These are phyloP conservation scores for Dictyostelium brefeldianum DNA, from an alignment of 78 protist genomes.

Conservation along the genomic window DNA sequence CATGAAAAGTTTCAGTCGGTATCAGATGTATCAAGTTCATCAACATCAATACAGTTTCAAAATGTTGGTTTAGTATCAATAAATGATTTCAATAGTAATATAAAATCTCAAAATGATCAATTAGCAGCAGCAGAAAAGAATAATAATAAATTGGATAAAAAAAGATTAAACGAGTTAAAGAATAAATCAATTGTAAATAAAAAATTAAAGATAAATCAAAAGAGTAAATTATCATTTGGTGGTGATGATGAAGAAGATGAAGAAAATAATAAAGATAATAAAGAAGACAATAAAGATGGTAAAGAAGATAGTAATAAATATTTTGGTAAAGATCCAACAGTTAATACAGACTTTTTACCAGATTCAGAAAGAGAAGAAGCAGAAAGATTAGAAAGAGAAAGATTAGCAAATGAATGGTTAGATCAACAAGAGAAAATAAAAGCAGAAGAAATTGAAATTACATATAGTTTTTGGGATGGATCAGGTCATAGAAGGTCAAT, in stretches of 20 bases:
- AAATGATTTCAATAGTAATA: slow-evolving; percentile 44
- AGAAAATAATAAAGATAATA: background rate
- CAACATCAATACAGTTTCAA: background rate
- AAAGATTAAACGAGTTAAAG: background rate
- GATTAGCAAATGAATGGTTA: slow-evolving; percentile 83
- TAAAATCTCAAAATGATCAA: slow-evolving; percentile 18
- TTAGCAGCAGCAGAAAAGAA: too few species aligned
- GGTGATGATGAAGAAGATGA: slow-evolving; percentile 44
- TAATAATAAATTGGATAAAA: too few species aligned
- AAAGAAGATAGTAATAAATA: background rate
- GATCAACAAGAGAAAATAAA: slow-evolving; percentile 87
- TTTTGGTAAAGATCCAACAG: slow-evolving; percentile 81
- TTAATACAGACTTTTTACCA: slow-evolving; percentile 92
- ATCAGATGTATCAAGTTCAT: background rate
- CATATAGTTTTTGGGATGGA: slow-evolving; percentile 96
- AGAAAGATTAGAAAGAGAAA: slow-evolving; percentile 73
- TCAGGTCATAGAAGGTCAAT: slow-evolving; percentile 90
- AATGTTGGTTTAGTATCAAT: slow-evolving; percentile 75
- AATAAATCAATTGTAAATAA: slow-evolving; percentile 21
- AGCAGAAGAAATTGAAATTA: slow-evolving; percentile 87
- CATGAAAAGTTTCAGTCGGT: slow-evolving; percentile 68
- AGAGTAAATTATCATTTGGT: slow-evolving; percentile 54
- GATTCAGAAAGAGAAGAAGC: slow-evolving; percentile 90
- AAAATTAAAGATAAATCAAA: slow-evolving; percentile 28
- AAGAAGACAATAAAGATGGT: background rate